Conservation (phyloP, 768 basidiomycete genomes). For the Fomitopsis pulvina region DNA sequence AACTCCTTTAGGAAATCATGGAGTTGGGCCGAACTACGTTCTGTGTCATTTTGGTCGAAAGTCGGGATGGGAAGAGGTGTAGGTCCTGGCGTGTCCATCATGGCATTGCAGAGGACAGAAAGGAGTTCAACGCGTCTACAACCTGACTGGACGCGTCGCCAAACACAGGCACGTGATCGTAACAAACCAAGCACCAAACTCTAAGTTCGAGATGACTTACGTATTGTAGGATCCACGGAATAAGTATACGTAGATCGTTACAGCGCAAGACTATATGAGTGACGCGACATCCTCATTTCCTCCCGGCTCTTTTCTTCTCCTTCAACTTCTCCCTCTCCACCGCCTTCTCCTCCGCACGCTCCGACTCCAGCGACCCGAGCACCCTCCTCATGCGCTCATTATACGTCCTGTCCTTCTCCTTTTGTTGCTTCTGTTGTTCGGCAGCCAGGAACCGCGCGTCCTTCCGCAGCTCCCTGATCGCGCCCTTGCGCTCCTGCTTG, state of each 20-base stretch:
- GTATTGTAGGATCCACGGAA: not conserved
- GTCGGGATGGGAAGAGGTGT: not conserved
- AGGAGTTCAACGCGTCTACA: not conserved
- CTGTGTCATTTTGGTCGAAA: not conserved
- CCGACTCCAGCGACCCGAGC: conserved; percentile 69
- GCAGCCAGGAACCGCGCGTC: conserved; percentile 89
- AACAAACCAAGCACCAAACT: not conserved
- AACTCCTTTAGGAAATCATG: conserved; percentile 10
- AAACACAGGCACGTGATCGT: conserved; percentile 2
- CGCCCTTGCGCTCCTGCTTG: conserved; percentile 95
- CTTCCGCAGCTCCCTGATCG: conserved; percentile 92
- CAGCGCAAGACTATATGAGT: too few relatives aligned
- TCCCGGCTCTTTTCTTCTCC: conserved; percentile 72
- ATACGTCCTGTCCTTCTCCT: conserved; percentile 79
- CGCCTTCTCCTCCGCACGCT: conserved; percentile 92
- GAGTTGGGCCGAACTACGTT: conserved; percentile 9
- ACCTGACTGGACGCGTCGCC: conserved; percentile 1
- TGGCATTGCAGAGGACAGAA: not conserved
- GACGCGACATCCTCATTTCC: conserved; percentile 36
- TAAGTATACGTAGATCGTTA: not conserved
- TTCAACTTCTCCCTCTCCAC: conserved; percentile 78
- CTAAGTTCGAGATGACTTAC: too few relatives aligned
- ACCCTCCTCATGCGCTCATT: conserved; percentile 80
- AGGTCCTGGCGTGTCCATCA: not conserved
- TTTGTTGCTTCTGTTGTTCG: conserved; percentile 79